These are phyloP conservation scores for Cenchrus purpureus DNA, from an alignment of 176 grass and related monocot species.

Conservation along the genomic window DNA sequence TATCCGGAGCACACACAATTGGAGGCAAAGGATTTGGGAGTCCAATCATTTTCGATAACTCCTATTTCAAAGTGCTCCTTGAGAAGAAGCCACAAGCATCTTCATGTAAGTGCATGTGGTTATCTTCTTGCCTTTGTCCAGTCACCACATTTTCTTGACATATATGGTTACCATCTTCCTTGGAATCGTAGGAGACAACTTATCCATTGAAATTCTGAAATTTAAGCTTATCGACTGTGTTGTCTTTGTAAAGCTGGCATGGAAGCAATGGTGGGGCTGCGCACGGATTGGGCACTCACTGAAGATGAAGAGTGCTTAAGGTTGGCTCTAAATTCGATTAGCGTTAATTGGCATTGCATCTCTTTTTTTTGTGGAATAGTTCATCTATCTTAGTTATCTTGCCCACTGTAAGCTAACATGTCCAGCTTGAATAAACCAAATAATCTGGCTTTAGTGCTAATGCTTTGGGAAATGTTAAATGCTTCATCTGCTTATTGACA, in stretches of 20 bases:
- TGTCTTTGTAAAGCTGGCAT: constrained; percentile 66
- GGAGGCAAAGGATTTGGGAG: constrained; percentile 87
- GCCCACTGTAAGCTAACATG: neutral
- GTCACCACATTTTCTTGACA: neutral
- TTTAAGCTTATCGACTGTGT: neutral
- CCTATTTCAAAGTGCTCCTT: constrained; percentile 85
- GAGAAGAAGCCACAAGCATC: constrained; percentile 78
- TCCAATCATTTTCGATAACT: constrained; percentile 72
- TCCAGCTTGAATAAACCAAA: neutral
- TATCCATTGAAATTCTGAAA: neutral
- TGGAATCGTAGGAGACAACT: neutral
- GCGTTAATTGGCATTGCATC: neutral
- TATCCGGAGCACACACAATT: constrained; percentile 94
- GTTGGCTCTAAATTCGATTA: constrained; percentile 14
- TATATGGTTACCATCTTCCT: neutral
- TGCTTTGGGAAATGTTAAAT: neutral
- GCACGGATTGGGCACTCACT: constrained; percentile 70
- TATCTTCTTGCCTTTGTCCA: constrained; percentile 6
- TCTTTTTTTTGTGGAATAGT: neutral
- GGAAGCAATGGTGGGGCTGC: constrained; percentile 79
- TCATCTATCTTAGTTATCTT: neutral
- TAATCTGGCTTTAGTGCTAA: neutral
- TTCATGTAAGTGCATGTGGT: constrained; percentile 52
- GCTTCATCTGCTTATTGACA: constrained; percentile 17
- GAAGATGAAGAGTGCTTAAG: constrained; percentile 94